phyloP scores from a whole-genome alignment of 768 basidiomycete genomes.

The Lactifluus pinguis region DNA sequence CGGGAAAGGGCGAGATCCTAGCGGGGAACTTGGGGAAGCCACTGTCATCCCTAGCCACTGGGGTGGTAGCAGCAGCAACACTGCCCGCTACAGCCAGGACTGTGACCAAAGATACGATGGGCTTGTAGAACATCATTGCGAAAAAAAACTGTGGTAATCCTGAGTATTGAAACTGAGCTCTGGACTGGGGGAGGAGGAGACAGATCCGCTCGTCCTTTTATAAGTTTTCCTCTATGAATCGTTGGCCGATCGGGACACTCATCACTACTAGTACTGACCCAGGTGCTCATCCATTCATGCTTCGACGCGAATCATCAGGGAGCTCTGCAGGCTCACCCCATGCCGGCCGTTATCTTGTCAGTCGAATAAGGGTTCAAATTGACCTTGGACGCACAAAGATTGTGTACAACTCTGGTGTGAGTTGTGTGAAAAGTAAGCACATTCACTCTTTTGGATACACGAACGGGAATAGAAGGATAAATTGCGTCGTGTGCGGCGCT shows the following conservation, averaged over 20 bases:
- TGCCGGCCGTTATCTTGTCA: background rate
- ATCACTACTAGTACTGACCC: background rate
- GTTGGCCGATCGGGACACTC: background rate
- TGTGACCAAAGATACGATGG: background rate
- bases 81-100: background rate
- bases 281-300: background rate
- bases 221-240: background rate
- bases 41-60: background rate
- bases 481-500: background rate
- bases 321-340: background rate
- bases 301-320: background rate
- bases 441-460: background rate
- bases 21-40: background rate
- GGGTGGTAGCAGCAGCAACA: background rate
- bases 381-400: background rate
- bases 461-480: background rate
- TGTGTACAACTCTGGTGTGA: background rate
- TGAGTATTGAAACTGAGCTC: background rate
- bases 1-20: too few relatives aligned
- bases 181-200: background rate
- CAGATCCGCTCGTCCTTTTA: background rate
- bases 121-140: background rate
- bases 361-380: too few relatives aligned
- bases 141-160: background rate
- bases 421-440: background rate